phyloP scores from a whole-genome alignment of 2,329 filamentous ascomycete species.

The Ophiostoma sp. region DNA sequence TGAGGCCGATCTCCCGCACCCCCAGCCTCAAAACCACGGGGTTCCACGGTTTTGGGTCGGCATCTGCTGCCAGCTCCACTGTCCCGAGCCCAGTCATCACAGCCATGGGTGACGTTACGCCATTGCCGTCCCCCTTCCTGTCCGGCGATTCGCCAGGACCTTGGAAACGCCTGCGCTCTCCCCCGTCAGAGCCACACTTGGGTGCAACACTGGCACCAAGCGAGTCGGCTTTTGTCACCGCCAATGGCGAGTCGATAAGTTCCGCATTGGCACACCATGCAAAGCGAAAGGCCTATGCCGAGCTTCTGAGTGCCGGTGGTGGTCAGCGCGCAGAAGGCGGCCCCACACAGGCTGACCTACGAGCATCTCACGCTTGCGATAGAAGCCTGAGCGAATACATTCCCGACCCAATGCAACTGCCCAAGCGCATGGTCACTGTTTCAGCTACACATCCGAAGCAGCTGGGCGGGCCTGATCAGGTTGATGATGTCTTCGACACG shows the following conservation, averaged over 20 bases:
- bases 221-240: constrained; percentile 47
- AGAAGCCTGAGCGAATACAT: constrained; percentile 85
- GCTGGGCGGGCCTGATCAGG: constrained; percentile 32
- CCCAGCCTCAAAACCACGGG: constrained; percentile 55
- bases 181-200: constrained; percentile 41
- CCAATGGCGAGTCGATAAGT: constrained; percentile 49
- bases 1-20: constrained; percentile 53
- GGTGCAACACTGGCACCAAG: constrained; percentile 34
- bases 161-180: constrained; percentile 53
- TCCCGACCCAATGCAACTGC: constrained; percentile 63
- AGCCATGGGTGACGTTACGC: constrained; percentile 73
- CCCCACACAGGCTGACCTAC: constrained; percentile 15
- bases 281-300: constrained; percentile 55
- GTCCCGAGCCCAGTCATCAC: constrained; percentile 69
- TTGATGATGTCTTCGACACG: constrained; percentile 26
- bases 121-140: constrained; percentile 69
- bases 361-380: constrained; percentile 56
- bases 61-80: constrained; percentile 58
- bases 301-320: constrained; percentile 35
- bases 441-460: constrained; percentile 53
- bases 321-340: constrained; percentile 29
- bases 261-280: constrained; percentile 47
- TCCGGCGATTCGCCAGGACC: constrained; percentile 60
- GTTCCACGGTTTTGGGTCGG: constrained; percentile 44
- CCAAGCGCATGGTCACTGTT: constrained; percentile 68